Conservation (phyloP, 2,329 filamentous ascomycete species). For the Fusarium camptoceras region DNA sequence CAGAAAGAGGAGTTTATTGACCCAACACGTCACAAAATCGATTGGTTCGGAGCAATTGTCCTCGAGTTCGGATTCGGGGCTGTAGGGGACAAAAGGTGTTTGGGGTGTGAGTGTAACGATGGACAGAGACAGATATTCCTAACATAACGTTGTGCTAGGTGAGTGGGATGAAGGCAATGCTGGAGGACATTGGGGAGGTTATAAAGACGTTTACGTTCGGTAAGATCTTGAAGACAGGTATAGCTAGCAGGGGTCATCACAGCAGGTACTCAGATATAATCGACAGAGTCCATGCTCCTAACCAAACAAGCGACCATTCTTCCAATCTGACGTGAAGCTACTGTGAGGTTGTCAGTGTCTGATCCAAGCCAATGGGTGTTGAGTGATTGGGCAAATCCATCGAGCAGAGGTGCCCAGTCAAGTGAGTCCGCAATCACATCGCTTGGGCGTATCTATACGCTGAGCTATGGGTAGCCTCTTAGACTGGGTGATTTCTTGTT, state of each 20-base stretch:
- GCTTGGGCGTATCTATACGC: no score
- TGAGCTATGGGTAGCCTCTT: no score
- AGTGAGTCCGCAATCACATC: no score
- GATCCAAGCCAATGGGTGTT: not conserved
- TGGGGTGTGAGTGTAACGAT: not conserved
- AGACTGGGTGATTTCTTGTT: no score
- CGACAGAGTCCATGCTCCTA: not conserved
- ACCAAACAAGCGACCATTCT: not conserved
- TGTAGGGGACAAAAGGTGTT: rapidly evolving
- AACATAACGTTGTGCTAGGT: rapidly evolving
- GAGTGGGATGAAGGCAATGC: not conserved
- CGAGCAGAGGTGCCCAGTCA: not conserved
- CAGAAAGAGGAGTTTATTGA: no score
- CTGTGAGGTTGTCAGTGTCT: not conserved
- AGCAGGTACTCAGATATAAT: not conserved
- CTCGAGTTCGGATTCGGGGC: not conserved
- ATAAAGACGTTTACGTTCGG: not conserved
- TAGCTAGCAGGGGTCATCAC: not conserved
- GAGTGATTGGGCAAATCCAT: not conserved
- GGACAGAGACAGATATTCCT: no score
- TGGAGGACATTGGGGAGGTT: not conserved
- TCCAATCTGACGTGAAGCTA: not conserved
- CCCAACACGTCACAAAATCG: not conserved
- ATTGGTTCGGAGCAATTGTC: not conserved
- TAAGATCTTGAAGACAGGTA: rapidly evolving